Percentiles rank a stretch among this genome's conserved stretches.
phyloP scores from a whole-genome alignment of 495 filamentous ascomycete species.

The Penicillium antarcticum region DNA sequence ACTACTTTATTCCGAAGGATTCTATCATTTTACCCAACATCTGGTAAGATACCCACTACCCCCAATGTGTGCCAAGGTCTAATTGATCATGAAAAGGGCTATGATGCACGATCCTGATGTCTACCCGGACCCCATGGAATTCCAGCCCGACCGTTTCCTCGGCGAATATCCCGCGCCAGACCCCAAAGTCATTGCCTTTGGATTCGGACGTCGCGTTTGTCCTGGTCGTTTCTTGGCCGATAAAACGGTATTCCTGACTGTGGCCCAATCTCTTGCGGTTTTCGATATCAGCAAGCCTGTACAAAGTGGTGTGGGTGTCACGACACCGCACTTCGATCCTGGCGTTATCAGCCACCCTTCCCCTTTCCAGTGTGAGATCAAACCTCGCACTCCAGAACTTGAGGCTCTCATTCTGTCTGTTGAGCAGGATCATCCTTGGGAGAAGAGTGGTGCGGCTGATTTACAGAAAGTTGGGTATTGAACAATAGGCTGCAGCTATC shows the following conservation, averaged over 20 bases:
- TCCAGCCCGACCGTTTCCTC: constrained; percentile 41
- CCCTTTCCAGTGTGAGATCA: constrained; percentile 29
- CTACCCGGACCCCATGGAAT: constrained; percentile 27
- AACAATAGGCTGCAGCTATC: too few species aligned
- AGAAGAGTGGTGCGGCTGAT: constrained; percentile 35
- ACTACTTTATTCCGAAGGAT: constrained; percentile 47
- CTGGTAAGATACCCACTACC: constrained; percentile 23
- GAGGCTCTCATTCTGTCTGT: constrained; percentile 32
- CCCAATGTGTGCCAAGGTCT: not conserved
- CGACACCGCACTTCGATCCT: constrained; percentile 23
- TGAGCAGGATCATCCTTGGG: constrained; percentile 43
- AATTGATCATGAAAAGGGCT: constrained; percentile 8
- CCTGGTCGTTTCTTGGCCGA: constrained; percentile 59
- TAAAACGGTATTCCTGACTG: constrained; percentile 47
- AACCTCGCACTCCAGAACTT: constrained; percentile 28
- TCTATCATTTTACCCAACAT: constrained; percentile 35
- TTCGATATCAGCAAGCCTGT: constrained; percentile 37
- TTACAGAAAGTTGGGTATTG: not conserved
- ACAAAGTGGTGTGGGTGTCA: constrained; percentile 17
- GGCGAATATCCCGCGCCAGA: constrained; percentile 21
- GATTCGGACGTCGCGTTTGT: constrained; percentile 58
- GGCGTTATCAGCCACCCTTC: constrained; percentile 40
- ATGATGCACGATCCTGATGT: constrained; percentile 26
- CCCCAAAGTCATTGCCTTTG: constrained; percentile 43
- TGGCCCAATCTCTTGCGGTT: constrained; percentile 52